Base-by-base conservation (phyloP, 2,329 filamentous ascomycete species). In the Talaromyces atroroseus region DNA sequence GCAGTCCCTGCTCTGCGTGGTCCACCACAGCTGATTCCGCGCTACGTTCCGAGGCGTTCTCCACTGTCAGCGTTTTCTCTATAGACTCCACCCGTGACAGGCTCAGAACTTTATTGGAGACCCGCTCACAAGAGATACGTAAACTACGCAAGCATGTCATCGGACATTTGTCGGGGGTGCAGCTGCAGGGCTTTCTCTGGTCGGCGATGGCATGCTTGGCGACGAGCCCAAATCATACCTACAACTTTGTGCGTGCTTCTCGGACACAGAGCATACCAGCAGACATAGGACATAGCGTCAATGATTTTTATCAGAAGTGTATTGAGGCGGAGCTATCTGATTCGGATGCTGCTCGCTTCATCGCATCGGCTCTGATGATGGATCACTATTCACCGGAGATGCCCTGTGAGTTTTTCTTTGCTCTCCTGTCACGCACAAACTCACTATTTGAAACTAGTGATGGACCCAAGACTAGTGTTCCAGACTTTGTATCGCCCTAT, bases 341-440 rank as follows among this genome's bases (percentile, higher is more conserved):
- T 16, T n/a, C 20, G 14, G 50, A 52, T 24, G 10, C 16, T 20
- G 34, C 34, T 14, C 24, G 23, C 16, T 60, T 46, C 23, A 62
- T 61, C 21, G 49, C 52, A 10, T 63, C 58, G 1, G 58, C 60
- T 1, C 40, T 64, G 5, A 53, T 64, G 1, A 63, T 66, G 48
- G 61, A 67, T 46, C 50, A 64, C 36, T 67, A 67, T 61, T 23
- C 63, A 21, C 61, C 61, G 2, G 16, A 50, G 16, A 65, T 62
- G 40, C 42, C 47, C 21, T 48, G 42, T 47, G 49, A 49, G 18
- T 21, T 29, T 50, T 38, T 34, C 32, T 20, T 29, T 29, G 26
- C 40, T 45, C 44, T 46, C 44, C 2, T 24, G 6, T 26, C 7
- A 7, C 44, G 21, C 44, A 24, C 20, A 46, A 46, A 36, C 40